These are phyloP conservation scores for Aspergillus sclerotioniger DNA, from an alignment of 495 filamentous ascomycete genomes.

Conservation along the genomic window DNA sequence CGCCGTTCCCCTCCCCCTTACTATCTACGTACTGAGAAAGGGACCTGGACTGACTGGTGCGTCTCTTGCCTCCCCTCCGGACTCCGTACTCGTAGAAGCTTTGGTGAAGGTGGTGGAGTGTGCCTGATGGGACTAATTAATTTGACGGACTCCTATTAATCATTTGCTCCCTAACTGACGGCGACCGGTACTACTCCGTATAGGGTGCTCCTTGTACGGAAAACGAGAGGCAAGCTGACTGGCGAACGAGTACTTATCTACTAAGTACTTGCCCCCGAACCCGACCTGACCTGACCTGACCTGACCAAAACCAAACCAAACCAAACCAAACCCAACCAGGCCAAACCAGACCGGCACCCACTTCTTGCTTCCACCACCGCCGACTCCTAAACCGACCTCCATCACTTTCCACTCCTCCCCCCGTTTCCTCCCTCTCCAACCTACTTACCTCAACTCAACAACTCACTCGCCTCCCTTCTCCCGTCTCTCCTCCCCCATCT, in stretches of 20 bases:
- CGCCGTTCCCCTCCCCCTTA: background rate
- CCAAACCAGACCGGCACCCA: background rate
- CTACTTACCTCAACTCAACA: slow-evolving; percentile 3
- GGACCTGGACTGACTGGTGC: background rate
- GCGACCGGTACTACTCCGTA: too few species aligned
- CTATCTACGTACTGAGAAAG: background rate
- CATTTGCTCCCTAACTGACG: too few species aligned
- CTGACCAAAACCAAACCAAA: background rate
- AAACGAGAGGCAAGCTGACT: too few species aligned
- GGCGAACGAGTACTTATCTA: too few species aligned
- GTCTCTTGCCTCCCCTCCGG: background rate
- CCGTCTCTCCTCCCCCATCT: slow-evolving; percentile 22
- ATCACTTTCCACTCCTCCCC: background rate
- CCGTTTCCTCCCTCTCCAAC: background rate
- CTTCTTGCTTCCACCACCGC: too few species aligned
- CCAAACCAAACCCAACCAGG: background rate
- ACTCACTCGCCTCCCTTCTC: slow-evolving; percentile 17
- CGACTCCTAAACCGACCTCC: background rate
- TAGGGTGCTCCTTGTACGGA: too few species aligned
- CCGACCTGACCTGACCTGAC: background rate
- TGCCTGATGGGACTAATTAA: too few species aligned
- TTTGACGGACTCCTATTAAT: too few species aligned
- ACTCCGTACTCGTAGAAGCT: background rate
- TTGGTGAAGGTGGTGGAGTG: too few species aligned
- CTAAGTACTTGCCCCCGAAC: background rate